These are phyloP conservation scores for Leersia perrieri DNA, from an alignment of 176 grass and related monocot species.

Conservation along the genomic window DNA sequence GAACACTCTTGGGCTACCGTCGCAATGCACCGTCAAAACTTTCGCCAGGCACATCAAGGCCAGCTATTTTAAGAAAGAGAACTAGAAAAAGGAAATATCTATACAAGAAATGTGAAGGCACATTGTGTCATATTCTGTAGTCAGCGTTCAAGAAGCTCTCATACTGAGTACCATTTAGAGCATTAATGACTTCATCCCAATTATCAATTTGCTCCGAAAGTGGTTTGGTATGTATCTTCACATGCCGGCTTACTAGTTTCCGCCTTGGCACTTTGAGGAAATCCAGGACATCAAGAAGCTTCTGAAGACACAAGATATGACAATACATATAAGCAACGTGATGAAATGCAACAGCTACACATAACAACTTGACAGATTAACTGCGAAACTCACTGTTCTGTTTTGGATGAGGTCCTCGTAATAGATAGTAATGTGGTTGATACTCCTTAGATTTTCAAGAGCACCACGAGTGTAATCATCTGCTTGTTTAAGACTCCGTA, in stretches of 20 bases:
- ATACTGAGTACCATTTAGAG: constrained; percentile 68
- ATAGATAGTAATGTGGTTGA: constrained; percentile 58
- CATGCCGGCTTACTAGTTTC: constrained; percentile 61
- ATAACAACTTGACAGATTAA: neutral
- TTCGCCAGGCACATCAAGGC: constrained; percentile 4
- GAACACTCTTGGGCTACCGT: constrained; percentile 27
- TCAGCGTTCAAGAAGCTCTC: constrained; percentile 73
- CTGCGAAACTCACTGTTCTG: constrained; percentile 55
- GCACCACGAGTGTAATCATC: constrained; percentile 47
- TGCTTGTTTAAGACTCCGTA: constrained; percentile 40
- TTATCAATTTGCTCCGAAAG: constrained; percentile 68
- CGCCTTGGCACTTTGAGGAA: constrained; percentile 60
- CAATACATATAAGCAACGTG: neutral
- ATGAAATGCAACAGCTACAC: neutral
- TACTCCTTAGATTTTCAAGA: constrained; percentile 57
- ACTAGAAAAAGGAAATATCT: neutral
- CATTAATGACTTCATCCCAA: constrained; percentile 69
- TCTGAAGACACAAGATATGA: constrained; percentile 37
- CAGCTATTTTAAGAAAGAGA: constrained; percentile 15
- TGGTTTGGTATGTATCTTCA: constrained; percentile 81
- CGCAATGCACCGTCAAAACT: constrained; percentile 36
- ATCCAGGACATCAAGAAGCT: constrained; percentile 64
- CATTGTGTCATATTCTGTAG: constrained; percentile 44
- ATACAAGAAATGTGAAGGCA: neutral
- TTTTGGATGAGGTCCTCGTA: constrained; percentile 79